Base-by-base conservation (phyloP, 108 stramenopile genomes). In the Skeletonema costatum region DNA sequence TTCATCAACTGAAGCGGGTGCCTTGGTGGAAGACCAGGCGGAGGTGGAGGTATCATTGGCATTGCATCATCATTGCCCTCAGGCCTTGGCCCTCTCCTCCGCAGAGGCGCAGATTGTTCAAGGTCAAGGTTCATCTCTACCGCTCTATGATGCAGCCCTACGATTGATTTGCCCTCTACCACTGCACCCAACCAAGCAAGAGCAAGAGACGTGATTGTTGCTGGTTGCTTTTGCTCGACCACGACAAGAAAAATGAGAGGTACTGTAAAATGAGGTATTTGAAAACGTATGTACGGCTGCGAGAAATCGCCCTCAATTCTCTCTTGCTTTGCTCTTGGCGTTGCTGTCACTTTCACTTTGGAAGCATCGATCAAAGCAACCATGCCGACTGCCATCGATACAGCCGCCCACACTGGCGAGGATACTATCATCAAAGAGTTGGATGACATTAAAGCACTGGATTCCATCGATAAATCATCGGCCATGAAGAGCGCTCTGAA, bases 1-100 rank as follows among this genome's bases (percentile, higher is more conserved):
- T 81, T 79, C 65, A 91, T 19, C 21, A 89, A 67, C 19, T 89
- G 81, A 25, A 89, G 59, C 1, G 88, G 90, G 44, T 89, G 85
- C 35, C 83, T 85, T 33, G 73, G 66, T 3, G 86, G 76, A 61
- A 81, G 74, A 29, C 75, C 63, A 13, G 65, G 68, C 12, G 80
- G 69, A 14, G 41, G 41, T 17, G 31, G 11, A 33, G 71, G 71
- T 12, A 42, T 36, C 58, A 29, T 42, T 9, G 71, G 4, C 42
- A 35, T 30, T 39, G 1, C 29, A n/a, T 64, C 71, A 51, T 35
- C 41, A 29, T 62, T 39, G 44, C 38, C 19, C 10, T 44, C 44
- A 32, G n/a, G 32, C 14, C 42, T 16, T 19, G 48, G 64, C 13
- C 25, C 25, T 46, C 73, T 50, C 50, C 73, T 19, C 14, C 73